Evolutionary conservation across 2,329 filamentous ascomycete genomes (phyloP), one percentile per base, ranked within the genome.

Genomic region (Calycina marina): DNA sequence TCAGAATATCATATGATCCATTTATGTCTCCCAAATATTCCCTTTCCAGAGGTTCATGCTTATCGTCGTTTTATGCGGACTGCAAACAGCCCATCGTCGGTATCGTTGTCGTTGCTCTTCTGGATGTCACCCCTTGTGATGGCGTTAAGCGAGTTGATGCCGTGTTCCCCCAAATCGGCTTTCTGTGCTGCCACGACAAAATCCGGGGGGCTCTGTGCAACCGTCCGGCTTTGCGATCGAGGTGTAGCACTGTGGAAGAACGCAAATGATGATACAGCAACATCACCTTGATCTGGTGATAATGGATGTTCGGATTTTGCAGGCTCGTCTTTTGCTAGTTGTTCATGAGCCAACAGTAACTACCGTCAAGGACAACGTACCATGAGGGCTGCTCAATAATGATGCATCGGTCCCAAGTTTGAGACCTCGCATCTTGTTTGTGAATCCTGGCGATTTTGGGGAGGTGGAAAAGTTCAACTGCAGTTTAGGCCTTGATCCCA

Each of bases 51-150:
- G n/a, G 8, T 24, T 24, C 8, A 28, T 28, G 25, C 25, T 28
- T 14, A 28, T 8, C 9, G 14, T 28, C 25, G 3, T 34, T 29
- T 45, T 26, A 48, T 31, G 42, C 34, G 84, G 32, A 93, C 67
- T 0, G 84, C 85, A 50, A 94, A 94, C 2, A 93, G 63, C 25
- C 81, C 86, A 37, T 93, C 84, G 43, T 84, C 78, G 1, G 67
- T 69, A 25, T 77, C 71, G 37, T 43, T 22, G 36, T 58, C 52
- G 38, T 56, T 54, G 41, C 42, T 49, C 30, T 49, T 41, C 12
- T 52, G 43, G n/a, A 56, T 37, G 1, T 45, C 17, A 46, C 49
- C 40, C 53, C 50, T 14, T 49, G 53, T 52, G 47, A 48, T 48
- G 42, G 31, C 50, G 30, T 55, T 54, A 4, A 68, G 46, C 2